phyloP scores from a whole-genome alignment of 2,329 filamentous ascomycete species.

The Eutypella sp. region DNA sequence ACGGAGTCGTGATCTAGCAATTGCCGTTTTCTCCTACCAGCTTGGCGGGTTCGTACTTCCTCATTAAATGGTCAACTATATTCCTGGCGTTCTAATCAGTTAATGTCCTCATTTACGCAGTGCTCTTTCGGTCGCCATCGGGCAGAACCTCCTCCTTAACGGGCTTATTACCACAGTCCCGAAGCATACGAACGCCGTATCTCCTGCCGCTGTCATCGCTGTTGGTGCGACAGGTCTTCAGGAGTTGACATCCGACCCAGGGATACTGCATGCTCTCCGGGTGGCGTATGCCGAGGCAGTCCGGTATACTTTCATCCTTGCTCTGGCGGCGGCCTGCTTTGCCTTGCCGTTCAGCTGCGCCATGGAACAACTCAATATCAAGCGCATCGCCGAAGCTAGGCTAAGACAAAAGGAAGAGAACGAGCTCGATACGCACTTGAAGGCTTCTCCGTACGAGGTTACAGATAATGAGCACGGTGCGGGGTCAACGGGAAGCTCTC shows the following conservation, averaged over 20 bases:
- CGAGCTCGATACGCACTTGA: too few species aligned
- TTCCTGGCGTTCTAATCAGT: neutral
- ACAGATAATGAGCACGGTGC: too few species aligned
- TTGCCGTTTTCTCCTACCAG: slow-evolving; percentile 9
- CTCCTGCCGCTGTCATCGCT: neutral
- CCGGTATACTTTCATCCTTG: slow-evolving; percentile 6
- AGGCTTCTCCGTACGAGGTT: too few species aligned
- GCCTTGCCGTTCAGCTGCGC: slow-evolving; percentile 4
- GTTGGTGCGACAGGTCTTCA: slow-evolving; percentile 3
- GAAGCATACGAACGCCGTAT: slow-evolving; percentile 1
- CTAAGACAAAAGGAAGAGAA: too few species aligned
- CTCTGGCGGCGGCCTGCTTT: slow-evolving; percentile 4
- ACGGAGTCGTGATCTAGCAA: slow-evolving; percentile 1
- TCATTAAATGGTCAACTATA: neutral
- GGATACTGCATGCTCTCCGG: slow-evolving; percentile 1
- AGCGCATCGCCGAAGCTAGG: slow-evolving; percentile 3
- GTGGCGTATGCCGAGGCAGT: slow-evolving; percentile 7
- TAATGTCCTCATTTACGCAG: neutral
- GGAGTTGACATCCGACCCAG: neutral
- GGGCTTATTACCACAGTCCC: slow-evolving; percentile 3
- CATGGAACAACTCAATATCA: slow-evolving; percentile 10
- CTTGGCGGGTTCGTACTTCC: slow-evolving; percentile 5
- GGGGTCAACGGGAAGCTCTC: too few species aligned
- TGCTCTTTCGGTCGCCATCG: slow-evolving; percentile 6
- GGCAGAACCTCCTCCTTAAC: slow-evolving; percentile 8